Base-by-base conservation (phyloP, 805 yeast species). In the Debaryomyces castellii region DNA sequence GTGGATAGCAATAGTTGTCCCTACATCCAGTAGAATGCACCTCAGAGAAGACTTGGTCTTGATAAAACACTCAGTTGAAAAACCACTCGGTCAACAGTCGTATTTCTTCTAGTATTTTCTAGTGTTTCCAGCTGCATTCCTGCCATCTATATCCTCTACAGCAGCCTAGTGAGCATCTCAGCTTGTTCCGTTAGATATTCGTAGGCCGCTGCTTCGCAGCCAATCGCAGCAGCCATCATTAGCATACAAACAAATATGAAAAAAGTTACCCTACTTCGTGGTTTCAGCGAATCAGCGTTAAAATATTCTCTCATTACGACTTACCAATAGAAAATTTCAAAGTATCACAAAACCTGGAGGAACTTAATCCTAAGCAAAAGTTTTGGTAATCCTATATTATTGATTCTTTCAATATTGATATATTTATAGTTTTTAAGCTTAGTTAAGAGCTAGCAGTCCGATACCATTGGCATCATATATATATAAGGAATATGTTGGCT, bases 201-300 rank as follows among this genome's bases (percentile, higher is more conserved):
- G 24, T 22, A 22, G n/a, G n/a, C n/a, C n/a, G n/a, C n/a, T n/a
- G n/a, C 34, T 30, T 30, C 34, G 22, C 38, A 35, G 24, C 38
- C 38, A 35, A 25, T 25, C 28, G 28, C 28, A 25, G 28, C 17
- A 7, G 24, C 38, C 20, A 35, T n/a, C 24, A 35, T 35, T 3
- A 35, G 38, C 23, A 12, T 12, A 17, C 23, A 35, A 38, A 23
- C 20, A 23, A 23, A 7, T 38, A 32, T 24, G 47, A 45, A 22
- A 12, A 22, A 11, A 35, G 41, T 48, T 51, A 44, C 50, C 44
- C 47, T 45, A 38, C 48, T 35, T 38, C 11, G 27, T 43, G 16
- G 28, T 40, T 50, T 48, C 57, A 59, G 60, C 67, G 63, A 61
- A 61, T 61, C 67, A 62, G 58, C 53, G 39, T 43, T 44, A 37